Evolutionary conservation across 2,329 filamentous ascomycete genomes (phyloP).

Genomic region (Dothideomycetes sp.): DNA sequence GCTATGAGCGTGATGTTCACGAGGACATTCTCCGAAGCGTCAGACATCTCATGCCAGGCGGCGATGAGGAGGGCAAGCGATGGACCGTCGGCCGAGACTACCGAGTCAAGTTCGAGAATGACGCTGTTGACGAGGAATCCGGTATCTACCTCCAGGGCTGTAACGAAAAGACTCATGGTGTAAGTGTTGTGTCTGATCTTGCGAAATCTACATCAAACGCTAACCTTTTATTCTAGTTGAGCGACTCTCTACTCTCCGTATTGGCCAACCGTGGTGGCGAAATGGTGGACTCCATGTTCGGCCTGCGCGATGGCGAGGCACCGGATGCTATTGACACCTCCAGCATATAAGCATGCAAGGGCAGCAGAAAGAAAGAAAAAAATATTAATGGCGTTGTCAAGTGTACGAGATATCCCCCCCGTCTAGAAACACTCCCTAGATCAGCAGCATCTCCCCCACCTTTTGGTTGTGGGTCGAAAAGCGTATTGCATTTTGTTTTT

Average conservation of each 20-base stretch:
- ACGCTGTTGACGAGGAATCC: conserved; percentile 57
- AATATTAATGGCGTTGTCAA: no score
- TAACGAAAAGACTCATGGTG: conserved; percentile 83
- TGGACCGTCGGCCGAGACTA: conserved; percentile 71
- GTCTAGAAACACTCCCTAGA: no score
- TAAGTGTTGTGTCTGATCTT: conserved; percentile 44
- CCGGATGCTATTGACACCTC: no score
- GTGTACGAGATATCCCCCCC: no score
- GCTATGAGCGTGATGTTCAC: conserved; percentile 70
- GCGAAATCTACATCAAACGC: no score
- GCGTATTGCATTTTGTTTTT: no score
- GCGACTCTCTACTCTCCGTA: conserved; percentile 25
- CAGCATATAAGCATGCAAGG: no score
- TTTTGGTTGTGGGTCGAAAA: no score
- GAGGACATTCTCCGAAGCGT: conserved; percentile 60
- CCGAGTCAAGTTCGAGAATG: conserved; percentile 57
- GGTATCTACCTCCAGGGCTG: conserved; percentile 91
- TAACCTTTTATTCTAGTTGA: conserved; percentile 13
- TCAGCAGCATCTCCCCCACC: no score
- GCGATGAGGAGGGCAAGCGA: conserved; percentile 33
- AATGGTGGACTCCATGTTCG: conserved; percentile 26
- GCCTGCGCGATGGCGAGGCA: conserved; percentile 5
- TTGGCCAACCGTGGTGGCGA: conserved; percentile 25
- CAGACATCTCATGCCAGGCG: conserved; percentile 53
- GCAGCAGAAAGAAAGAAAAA: no score